Percentiles rank a stretch among this genome's conserved stretches.
Evolutionary conservation across 352 stramenopile species (phyloP).

Genomic region (Pythium phragmitis): DNA sequence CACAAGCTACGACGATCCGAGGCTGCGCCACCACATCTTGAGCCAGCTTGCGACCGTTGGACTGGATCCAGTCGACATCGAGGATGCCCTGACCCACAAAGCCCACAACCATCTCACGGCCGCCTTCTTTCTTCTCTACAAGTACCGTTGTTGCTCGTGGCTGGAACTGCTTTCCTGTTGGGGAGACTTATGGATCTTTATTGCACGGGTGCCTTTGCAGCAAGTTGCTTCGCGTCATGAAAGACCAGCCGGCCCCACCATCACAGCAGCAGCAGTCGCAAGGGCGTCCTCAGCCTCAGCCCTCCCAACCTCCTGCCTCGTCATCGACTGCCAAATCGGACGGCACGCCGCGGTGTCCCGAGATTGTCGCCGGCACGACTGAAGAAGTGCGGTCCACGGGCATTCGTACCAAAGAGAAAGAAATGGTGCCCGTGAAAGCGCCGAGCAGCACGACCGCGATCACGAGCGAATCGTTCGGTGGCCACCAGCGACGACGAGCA

Average conservation of each 20-base stretch:
- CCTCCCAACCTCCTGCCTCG: neutral
- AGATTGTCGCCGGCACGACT: neutral
- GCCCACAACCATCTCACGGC: slow-evolving; percentile 70
- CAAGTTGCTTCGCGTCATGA: slow-evolving; percentile 48
- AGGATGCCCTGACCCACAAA: slow-evolving; percentile 42
- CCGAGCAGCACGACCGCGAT: slow-evolving; percentile 9
- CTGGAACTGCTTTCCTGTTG: neutral
- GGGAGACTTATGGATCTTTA: too few species aligned
- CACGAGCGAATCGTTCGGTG: neutral
- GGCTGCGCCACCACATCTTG: slow-evolving; percentile 47
- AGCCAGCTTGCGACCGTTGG: slow-evolving; percentile 50
- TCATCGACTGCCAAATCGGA: slow-evolving; percentile 10
- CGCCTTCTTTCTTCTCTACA: slow-evolving; percentile 76
- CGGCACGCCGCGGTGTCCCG: slow-evolving; percentile 19
- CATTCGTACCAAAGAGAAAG: slow-evolving; percentile 20
- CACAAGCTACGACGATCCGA: slow-evolving; percentile 28
- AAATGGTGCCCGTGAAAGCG: slow-evolving; percentile 19
- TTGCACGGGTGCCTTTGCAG: neutral
- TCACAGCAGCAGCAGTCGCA: neutral
- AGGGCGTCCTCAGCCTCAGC: neutral
- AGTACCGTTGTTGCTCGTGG: slow-evolving; percentile 16
- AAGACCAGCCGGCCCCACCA: slow-evolving; percentile 17
- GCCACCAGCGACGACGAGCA: slow-evolving; percentile 8
- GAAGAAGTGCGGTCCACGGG: slow-evolving; percentile 19
- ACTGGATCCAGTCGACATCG: slow-evolving; percentile 40